Evolutionary conservation across 1,284 basidiomycete species (phyloP), one percentile per base, ranked within the genome.

Genomic region (Puccinia horiana): DNA sequence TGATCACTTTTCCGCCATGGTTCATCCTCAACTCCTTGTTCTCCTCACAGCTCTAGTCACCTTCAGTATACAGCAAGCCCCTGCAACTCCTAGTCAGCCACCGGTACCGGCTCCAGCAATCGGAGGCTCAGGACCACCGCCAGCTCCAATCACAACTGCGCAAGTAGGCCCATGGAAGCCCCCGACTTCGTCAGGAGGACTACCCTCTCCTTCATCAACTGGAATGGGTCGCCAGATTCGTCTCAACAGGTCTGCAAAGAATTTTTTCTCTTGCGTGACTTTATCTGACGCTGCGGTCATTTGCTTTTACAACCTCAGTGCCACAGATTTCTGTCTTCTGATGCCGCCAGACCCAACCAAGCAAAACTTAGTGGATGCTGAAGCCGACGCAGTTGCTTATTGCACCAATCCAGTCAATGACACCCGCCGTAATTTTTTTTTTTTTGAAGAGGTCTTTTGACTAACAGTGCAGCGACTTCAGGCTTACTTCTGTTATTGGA

Each of bases 341-440:
- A 85, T 85, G 84, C 85, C 85, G 1, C 85, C 85, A 18, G 83
- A 86, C 52, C 85, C 85, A 76, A 83, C 82, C 69, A 84, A 69
- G 52, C 49, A 86, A 79, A 85, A 86, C 73, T 54, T 86, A 35
- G 85, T 86, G 1, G 85, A 85, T 26, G 85, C 85, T 18, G 85
- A 86, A 72, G 85, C 85, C 5, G 63, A 83, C 42, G 85, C 85
- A 0, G 85, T 86, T 16, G 82, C 85, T 14, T 86, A 86, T 83
- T 86, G 85, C 83, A 84, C 82, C 58, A 83, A 85, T 63, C 85
- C 85, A 0, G 76, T 72, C 63, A 86, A 86, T 72, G 84, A 84
- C 32, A 84, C 85, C 0, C 82, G 85, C 6, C 85, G 84, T 77
- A 84, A 84, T 83, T 58, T 23, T 32, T 14, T 35, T 29, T 20